Percentiles rank a stretch among this genome's conserved stretches.
These are phyloP conservation scores for Colletotrichum orchidophilum DNA, from an alignment of 2,329 filamentous ascomycete species.

Conservation along the genomic window DNA sequence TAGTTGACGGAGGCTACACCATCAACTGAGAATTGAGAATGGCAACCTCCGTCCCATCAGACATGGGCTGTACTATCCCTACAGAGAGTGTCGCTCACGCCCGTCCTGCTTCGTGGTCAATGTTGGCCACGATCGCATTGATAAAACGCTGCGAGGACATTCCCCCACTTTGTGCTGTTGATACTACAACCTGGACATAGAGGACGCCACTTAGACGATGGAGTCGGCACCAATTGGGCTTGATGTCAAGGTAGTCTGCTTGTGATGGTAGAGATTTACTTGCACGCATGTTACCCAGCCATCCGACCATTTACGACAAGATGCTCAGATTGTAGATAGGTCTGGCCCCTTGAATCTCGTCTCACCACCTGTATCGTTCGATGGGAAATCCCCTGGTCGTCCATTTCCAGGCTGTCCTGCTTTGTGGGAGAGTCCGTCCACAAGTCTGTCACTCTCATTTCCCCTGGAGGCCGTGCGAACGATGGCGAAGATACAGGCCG, in stretches of 20 bases:
- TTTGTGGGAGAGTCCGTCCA: not conserved
- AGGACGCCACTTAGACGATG: not conserved
- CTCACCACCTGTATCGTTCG: not conserved
- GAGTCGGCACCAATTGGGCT: not conserved
- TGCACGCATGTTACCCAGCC: not conserved
- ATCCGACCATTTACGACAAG: not conserved
- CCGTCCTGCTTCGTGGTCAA: not conserved
- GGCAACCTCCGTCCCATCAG: not conserved
- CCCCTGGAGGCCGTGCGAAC: not conserved
- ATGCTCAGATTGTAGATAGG: not conserved
- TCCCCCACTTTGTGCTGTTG: not conserved
- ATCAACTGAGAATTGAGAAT: constrained; percentile 48
- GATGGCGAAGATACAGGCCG: not conserved
- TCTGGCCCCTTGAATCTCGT: too few species aligned
- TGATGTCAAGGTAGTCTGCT: not conserved
- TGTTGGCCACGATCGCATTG: not conserved
- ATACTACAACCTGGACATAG: not conserved
- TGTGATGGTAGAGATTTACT: not conserved
- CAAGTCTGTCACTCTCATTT: not conserved
- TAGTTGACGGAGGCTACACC: constrained; percentile 63
- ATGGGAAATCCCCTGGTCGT: not conserved
- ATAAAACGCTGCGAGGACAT: not conserved
- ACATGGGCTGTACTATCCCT: too few species aligned
- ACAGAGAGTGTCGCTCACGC: too few species aligned
- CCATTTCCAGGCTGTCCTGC: not conserved